A percentile compares a stretch with the other conserved stretches of the same genome.
phyloP scores from a whole-genome alignment of 192 early-diverging fungal species.

The Ambispora gerdemannii region DNA sequence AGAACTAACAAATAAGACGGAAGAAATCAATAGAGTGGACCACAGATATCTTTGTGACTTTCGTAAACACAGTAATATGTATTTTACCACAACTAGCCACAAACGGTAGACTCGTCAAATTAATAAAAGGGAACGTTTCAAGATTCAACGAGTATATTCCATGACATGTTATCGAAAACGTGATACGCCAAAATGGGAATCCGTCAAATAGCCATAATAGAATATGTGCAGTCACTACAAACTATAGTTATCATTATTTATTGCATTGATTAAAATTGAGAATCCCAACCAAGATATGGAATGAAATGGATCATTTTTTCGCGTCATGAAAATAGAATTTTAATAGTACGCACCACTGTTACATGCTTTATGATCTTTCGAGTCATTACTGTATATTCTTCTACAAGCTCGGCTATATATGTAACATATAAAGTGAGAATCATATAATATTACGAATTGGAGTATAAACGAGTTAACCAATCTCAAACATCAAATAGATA shows the following conservation, averaged over 20 bases:
- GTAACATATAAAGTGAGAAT: background rate
- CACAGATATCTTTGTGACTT: too few relatives aligned
- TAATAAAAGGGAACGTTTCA: constrained; percentile 78
- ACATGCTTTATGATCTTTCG: constrained; percentile 69
- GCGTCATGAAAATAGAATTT: background rate
- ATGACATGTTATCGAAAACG: constrained; percentile 74
- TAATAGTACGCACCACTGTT: constrained; percentile 44
- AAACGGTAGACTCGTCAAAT: constrained; percentile 69
- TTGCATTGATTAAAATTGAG: background rate
- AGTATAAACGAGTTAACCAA: constrained; percentile 43
- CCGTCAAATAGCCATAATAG: constrained; percentile 76
- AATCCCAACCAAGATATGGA: background rate
- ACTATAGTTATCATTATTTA: constrained; percentile 33
- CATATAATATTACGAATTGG: constrained; percentile 13
- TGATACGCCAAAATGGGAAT: constrained; percentile 64
- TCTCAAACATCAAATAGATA: constrained; percentile 43
- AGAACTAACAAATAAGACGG: too few relatives aligned
- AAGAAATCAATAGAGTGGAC: too few relatives aligned
- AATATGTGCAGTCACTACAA: constrained; percentile 65
- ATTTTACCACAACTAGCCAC: constrained; percentile 80
- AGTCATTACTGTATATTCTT: constrained; percentile 80
- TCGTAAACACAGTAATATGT: too few relatives aligned
- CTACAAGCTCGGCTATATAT: constrained; percentile 40
- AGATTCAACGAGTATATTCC: constrained; percentile 80
- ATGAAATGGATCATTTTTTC: too few relatives aligned